These are phyloP conservation scores for Pigoraptor vietnamica DNA, from an alignment of 78 protist species.

Conservation along the genomic window DNA sequence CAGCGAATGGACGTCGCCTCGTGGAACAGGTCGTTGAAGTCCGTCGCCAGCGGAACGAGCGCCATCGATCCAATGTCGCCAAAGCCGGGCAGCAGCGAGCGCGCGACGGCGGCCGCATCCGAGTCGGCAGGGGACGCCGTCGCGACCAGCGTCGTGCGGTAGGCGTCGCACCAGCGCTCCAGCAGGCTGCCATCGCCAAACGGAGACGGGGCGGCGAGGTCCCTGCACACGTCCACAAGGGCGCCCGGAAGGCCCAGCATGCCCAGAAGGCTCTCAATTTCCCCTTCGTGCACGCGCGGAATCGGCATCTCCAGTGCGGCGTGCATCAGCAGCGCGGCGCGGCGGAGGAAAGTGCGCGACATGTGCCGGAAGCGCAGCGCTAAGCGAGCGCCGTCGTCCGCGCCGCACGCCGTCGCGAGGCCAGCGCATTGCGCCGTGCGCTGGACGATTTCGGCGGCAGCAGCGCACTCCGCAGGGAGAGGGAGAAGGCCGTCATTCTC, in stretches of 20 bases:
- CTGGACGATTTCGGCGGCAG: background rate
- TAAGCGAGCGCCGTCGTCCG: background rate
- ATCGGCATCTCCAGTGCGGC: background rate
- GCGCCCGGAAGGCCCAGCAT: background rate
- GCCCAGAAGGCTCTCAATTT: background rate
- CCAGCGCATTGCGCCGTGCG: background rate
- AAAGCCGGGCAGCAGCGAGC: background rate
- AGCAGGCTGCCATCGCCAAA: background rate
- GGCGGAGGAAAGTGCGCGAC: background rate
- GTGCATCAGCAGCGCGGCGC: background rate
- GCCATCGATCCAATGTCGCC: background rate
- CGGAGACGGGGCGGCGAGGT: background rate
- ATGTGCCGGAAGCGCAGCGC: background rate
- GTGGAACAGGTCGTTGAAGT: constrained; percentile 7
- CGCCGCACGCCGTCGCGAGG: background rate
- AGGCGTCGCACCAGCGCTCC: background rate
- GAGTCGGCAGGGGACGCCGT: background rate
- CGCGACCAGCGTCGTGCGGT: background rate
- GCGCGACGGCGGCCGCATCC: background rate
- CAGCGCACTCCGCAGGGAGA: background rate
- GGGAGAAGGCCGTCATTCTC: background rate
- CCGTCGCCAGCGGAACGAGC: background rate
- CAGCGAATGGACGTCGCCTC: background rate
- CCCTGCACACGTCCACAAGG: background rate
- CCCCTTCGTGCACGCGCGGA: background rate